Evolutionary conservation across 495 filamentous ascomycete genomes (phyloP).

Genomic region (Aspergillus incahuasiensis): DNA sequence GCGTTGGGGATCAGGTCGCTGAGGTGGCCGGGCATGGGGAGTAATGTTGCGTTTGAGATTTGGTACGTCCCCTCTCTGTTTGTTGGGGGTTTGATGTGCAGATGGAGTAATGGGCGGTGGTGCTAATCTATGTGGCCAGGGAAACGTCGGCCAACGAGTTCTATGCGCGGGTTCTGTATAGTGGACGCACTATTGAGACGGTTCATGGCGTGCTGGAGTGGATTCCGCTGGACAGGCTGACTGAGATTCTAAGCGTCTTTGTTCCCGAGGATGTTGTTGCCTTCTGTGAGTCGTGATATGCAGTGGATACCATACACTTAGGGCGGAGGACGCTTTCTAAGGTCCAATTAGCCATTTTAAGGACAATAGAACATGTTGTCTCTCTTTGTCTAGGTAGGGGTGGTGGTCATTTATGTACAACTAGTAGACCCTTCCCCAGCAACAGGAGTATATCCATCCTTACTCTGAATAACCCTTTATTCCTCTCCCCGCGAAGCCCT

Average conservation of each 20-base stretch:
- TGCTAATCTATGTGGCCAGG: slow-evolving; percentile 18
- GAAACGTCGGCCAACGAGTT: slow-evolving; percentile 18
- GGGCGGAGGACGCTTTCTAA: too few species aligned
- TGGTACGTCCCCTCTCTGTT: slow-evolving; percentile 15
- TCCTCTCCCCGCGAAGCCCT: slow-evolving; percentile 11
- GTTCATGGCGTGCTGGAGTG: slow-evolving; percentile 33
- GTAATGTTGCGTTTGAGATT: slow-evolving; percentile 34
- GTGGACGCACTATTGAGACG: slow-evolving; percentile 31
- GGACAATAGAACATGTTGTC: too few species aligned
- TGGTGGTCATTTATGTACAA: too few species aligned
- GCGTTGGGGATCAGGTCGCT: slow-evolving; percentile 28
- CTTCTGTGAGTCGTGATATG: slow-evolving; percentile 20
- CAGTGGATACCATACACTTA: too few species aligned
- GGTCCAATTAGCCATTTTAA: too few species aligned
- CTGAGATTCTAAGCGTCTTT: slow-evolving; percentile 22
- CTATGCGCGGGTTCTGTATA: slow-evolving; percentile 39
- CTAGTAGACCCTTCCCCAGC: too few species aligned
- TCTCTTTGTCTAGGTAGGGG: too few species aligned
- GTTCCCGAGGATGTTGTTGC: slow-evolving; percentile 31
- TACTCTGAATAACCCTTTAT: neutral
- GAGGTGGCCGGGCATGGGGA: slow-evolving; percentile 34
- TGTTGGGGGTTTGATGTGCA: neutral
- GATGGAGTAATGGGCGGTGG: too few species aligned
- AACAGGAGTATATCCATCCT: too few species aligned
- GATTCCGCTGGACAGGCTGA: slow-evolving; percentile 26